phyloP scores from a whole-genome alignment of 1,284 basidiomycete genomes.

The Ceratobasidium sp. region DNA sequence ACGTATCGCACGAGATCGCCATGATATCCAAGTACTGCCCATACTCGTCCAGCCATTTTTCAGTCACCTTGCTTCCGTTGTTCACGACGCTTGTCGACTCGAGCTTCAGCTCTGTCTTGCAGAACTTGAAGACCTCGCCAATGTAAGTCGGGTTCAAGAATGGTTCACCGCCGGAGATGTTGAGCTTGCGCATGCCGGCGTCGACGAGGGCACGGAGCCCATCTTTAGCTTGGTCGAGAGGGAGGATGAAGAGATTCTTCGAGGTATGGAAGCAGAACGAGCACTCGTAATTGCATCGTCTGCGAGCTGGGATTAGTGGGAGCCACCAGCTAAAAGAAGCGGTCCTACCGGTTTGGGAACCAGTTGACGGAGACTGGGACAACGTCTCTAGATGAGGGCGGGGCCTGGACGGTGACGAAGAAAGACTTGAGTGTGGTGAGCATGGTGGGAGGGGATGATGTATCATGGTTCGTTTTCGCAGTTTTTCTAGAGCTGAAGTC shows the following conservation, averaged over 20 bases:
- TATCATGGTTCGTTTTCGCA: not conserved
- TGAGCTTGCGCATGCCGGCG: slow-evolving; percentile 59
- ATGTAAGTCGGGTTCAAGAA: slow-evolving; percentile 57
- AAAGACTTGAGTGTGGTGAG: slow-evolving; percentile 14
- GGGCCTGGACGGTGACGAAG: slow-evolving; percentile 15
- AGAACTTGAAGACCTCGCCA: slow-evolving; percentile 57
- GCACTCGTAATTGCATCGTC: slow-evolving; percentile 48
- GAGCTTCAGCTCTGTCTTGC: slow-evolving; percentile 57
- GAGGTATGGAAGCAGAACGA: slow-evolving; percentile 59
- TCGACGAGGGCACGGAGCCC: slow-evolving; percentile 55
- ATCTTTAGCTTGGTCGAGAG: slow-evolving; percentile 55
- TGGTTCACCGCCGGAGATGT: slow-evolving; percentile 59
- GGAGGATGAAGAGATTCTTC: slow-evolving; percentile 55
- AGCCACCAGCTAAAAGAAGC: not conserved
- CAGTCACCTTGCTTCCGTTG: slow-evolving; percentile 59
- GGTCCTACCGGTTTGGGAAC: slow-evolving; percentile 45
- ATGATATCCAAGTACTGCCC: slow-evolving; percentile 59
- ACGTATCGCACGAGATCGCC: slow-evolving; percentile 59
- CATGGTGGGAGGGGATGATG: slow-evolving; percentile 3
- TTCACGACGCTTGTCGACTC: slow-evolving; percentile 58
- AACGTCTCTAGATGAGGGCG: slow-evolving; percentile 8
- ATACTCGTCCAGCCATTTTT: slow-evolving; percentile 57
- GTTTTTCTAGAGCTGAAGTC: not conserved
- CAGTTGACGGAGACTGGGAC: slow-evolving; percentile 43
- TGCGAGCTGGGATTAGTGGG: not conserved